Evolutionary conservation across 1,284 basidiomycete genomes (phyloP), one percentile per base, ranked within the genome.

Genomic region (Entoloma clypeatum): DNA sequence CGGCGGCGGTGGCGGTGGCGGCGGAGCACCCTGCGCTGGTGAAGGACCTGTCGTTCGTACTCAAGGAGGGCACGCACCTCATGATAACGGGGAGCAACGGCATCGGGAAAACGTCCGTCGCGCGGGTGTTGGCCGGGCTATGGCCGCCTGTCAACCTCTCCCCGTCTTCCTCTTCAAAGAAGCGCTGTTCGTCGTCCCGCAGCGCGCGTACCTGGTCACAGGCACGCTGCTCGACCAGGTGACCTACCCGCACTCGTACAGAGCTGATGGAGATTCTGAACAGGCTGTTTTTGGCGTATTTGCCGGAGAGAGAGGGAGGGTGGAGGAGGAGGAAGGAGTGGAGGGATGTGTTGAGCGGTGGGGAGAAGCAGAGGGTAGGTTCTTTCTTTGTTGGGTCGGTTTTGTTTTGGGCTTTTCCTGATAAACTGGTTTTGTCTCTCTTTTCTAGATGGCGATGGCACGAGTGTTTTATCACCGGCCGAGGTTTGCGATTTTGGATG

Each of bases 81-180:
- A 86, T 97, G 77, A 92, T 98, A 56, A 95, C 92, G 0, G 94
- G 94, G 1, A 86, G 87, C 50, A 92, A 92, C 51, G 90, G 91
- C 0, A 89, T 95, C 1, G 95, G 95, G 0, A 98, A 99, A 71
- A 95, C 92, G 0, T 83, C 91, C 4, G 81, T 98, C 22, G 92
- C 93, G 1, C 76, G 94, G 7, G 87, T 99, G 6, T 68, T 97
- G 3, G 92, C 92, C 1, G 88, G 91, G 5, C 68, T 98, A 3
- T 99, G 94, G 94, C 74, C 77, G 0, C 70, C 77, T n/a, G n/a
- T n/a, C n/a, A n/a, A n/a, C n/a, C n/a, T n/a, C n/a, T n/a, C n/a
- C n/a, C n/a, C n/a, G n/a, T n/a, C n/a, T n/a, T n/a, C n/a, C n/a
- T n/a, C n/a, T n/a, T n/a, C n/a, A n/a, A n/a, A n/a, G n/a, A 60